These are phyloP conservation scores for Dothistroma pini DNA, from an alignment of 2,329 filamentous ascomycete species.

Conservation along the genomic window DNA sequence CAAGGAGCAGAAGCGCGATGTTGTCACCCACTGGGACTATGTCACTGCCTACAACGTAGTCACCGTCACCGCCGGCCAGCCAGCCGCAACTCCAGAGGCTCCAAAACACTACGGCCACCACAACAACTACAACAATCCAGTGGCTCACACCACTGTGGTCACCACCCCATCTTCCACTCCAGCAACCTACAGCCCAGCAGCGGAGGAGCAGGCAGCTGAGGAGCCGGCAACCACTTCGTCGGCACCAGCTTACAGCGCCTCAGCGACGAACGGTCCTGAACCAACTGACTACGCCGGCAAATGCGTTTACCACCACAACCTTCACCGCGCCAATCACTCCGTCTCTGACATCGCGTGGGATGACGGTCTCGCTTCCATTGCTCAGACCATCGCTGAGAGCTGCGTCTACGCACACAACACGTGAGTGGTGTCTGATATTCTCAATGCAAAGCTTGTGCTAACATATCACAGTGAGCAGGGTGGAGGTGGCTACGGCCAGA, in stretches of 20 bases:
- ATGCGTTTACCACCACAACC: slow-evolving; percentile 72
- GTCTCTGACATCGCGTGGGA: slow-evolving; percentile 64
- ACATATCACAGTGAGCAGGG: slow-evolving; percentile 49
- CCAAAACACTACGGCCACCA: slow-evolving; percentile 25
- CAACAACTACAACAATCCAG: slow-evolving; percentile 9
- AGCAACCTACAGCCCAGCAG: not conserved
- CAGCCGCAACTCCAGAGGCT: slow-evolving; percentile 11
- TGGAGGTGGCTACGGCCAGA: slow-evolving; percentile 76
- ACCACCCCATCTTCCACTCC: not conserved
- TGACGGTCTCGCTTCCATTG: slow-evolving; percentile 59
- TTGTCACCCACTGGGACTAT: slow-evolving; percentile 29
- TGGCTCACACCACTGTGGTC: slow-evolving; percentile 1
- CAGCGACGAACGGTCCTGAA: slow-evolving; percentile 9
- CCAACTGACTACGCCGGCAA: slow-evolving; percentile 35
- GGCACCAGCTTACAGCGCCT: slow-evolving; percentile 9
- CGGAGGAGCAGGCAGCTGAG: not conserved
- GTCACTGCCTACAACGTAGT: slow-evolving; percentile 35
- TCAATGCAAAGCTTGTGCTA: slow-evolving; percentile 25
- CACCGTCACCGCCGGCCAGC: slow-evolving; percentile 32
- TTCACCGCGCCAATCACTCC: slow-evolving; percentile 80
- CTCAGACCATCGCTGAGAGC: slow-evolving; percentile 57
- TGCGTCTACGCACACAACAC: slow-evolving; percentile 75
- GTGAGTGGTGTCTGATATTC: slow-evolving; percentile 50
- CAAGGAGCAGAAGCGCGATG: slow-evolving; percentile 30
- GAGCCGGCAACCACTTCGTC: slow-evolving; percentile 4